phyloP scores from a whole-genome alignment of 352 stramenopile species.

The Pythium aquatile region DNA sequence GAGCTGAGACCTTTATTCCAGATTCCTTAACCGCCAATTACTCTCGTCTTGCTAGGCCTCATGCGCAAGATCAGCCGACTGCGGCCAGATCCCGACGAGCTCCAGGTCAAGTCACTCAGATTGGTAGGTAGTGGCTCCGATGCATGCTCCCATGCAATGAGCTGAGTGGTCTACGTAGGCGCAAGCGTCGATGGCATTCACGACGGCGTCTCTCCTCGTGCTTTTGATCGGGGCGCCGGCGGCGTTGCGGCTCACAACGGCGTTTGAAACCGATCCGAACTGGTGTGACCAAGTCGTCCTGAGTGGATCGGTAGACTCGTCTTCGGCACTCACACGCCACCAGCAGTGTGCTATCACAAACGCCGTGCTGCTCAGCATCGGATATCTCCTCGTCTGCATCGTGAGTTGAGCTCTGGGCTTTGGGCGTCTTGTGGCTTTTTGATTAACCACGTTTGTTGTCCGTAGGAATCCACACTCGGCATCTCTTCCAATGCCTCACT shows the following conservation, averaged over 20 bases:
- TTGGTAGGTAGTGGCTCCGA: conserved; percentile 18
- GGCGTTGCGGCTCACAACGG: conserved; percentile 38
- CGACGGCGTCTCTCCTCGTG: conserved; percentile 34
- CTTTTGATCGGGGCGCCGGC: conserved; percentile 45
- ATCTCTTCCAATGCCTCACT: conserved; percentile 22
- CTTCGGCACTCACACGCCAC: neutral
- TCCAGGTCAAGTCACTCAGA: conserved; percentile 22
- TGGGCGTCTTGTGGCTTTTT: too few relatives aligned
- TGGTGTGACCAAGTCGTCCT: conserved; percentile 32
- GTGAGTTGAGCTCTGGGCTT: conserved; percentile 22
- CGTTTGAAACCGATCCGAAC: conserved; percentile 31
- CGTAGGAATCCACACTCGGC: conserved; percentile 31
- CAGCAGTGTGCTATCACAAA: conserved; percentile 34
- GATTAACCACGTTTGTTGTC: neutral
- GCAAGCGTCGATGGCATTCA: conserved; percentile 29
- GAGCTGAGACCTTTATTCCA: neutral
- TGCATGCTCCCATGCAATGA: too few relatives aligned
- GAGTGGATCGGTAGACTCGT: neutral
- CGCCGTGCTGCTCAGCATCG: conserved; percentile 39
- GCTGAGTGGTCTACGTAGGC: conserved; percentile 25
- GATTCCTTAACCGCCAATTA: conserved; percentile 26
- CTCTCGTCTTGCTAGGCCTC: conserved; percentile 53
- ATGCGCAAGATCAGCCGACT: conserved; percentile 39
- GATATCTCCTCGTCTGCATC: conserved; percentile 55
- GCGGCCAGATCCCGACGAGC: conserved; percentile 15